Base-by-base conservation (phyloP, 2,329 filamentous ascomycete species). In the Fonsecaea monophora region DNA sequence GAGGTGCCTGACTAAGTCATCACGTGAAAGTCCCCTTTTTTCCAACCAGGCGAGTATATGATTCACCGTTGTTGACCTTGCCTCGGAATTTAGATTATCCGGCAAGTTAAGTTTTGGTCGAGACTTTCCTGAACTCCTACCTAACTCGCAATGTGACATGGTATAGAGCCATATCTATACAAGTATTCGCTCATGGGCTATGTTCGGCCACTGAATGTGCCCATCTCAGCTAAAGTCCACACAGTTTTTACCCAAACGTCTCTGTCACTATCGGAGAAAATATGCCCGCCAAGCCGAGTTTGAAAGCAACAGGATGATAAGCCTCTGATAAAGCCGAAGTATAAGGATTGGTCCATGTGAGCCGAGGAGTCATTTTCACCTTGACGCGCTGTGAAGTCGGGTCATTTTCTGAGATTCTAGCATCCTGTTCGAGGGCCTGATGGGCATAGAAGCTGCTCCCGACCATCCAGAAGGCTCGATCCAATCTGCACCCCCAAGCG, bases 241-340 rank as follows among this genome's bases (percentile, higher is more conserved):
- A 38, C 12, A 10, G 5, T 13, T 40, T 40, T 40, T 40, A 9
- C n/a, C 9, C 1, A 21, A 21, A 48, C n/a, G 0, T 4, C 9
- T 50, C 18, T 13, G n/a, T 12, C 4, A 50, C 13, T 30, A 30
- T 50, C 45, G 18, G 21, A 25, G 45, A 42, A 34, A 42, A 45
- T 53, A 45, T 13, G 38, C 1, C 15, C 18, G 53, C 53, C 37
- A 56, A 56, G 53, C 13, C 32, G 53, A 56, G 45, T 50, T 50
- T 25, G 18, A 50, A 30, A 50, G 45, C 45, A 50, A 50, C 45
- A 50, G 45, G 12, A 21, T 30, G 45, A 30, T 50, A 50, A 50
- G 45, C 12, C 45, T 50, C 42, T 18, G 45, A 30, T 50, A 25
- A 50, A 25, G 21, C 45, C 15, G 45, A 50, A 18, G 45, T 25